Evolutionary conservation across 768 basidiomycete species (phyloP).

Genomic region (Boletus fagicola): DNA sequence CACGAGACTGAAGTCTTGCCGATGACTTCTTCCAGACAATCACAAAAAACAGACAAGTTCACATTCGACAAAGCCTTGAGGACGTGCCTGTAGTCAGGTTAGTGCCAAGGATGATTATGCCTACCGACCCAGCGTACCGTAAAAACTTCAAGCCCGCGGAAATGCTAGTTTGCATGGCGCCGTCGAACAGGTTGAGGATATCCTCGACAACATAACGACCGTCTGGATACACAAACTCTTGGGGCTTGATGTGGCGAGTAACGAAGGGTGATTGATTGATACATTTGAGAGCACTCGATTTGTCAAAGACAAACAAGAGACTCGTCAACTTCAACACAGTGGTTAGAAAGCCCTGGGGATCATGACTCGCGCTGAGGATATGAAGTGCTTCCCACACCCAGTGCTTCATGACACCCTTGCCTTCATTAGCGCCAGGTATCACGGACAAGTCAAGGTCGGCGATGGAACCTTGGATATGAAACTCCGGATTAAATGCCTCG

Average conservation of each 20-base stretch:
- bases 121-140: slow-evolving; percentile 27
- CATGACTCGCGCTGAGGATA: too few species aligned
- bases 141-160: slow-evolving; percentile 39
- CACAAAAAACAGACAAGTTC: slow-evolving; percentile 49
- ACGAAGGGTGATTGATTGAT: slow-evolving; percentile 35
- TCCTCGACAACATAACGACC: slow-evolving; percentile 34
- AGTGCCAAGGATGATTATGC: neutral
- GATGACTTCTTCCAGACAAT: slow-evolving; percentile 49
- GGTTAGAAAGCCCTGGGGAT: too few species aligned
- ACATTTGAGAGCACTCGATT: slow-evolving; percentile 31
- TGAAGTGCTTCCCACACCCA: slow-evolving; percentile 44
- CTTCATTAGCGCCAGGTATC: slow-evolving; percentile 41
- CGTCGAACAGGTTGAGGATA: slow-evolving; percentile 30
- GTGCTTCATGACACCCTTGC: slow-evolving; percentile 37
- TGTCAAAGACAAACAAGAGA: slow-evolving; percentile 41
- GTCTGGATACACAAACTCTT: slow-evolving; percentile 11
- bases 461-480: slow-evolving; percentile 44
- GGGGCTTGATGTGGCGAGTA: neutral
- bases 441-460: slow-evolving; percentile 32
- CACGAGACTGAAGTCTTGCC: slow-evolving; percentile 39
- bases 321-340: slow-evolving; percentile 24
- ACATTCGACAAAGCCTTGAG: slow-evolving; percentile 36
- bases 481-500: slow-evolving; percentile 48
- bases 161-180: slow-evolving; percentile 21
- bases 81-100: slow-evolving; percentile 40